Evolutionary conservation across 225 moss, liverwort and hornwort genomes (phyloP), one percentile per base, ranked within the genome.

Genomic region (Asterella californica): DNA sequence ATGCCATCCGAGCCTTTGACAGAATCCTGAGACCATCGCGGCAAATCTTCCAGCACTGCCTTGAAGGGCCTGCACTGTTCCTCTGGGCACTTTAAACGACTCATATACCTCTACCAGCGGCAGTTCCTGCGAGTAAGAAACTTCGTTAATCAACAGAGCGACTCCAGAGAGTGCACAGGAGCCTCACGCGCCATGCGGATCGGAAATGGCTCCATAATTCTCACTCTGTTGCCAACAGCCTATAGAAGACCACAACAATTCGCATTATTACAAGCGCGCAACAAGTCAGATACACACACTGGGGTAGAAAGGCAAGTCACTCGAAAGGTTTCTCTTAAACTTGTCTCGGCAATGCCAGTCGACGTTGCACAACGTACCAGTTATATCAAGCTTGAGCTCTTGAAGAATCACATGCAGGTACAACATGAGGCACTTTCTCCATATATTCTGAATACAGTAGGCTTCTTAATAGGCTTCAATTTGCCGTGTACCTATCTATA

Each of bases 161-260:
- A 76, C 86, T 78, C 87, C 89, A n/a, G n/a, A 52, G 91, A 90
- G 80, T 84, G 90, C 77, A 89, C 65, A 46, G 94, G 90, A 66
- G 88, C 93, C 55, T 94, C 96, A 88, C 94, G 96, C 76, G 94
- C 94, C 96, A 97, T 97, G 38, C 96, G 93, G 88, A 97, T 85
- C 64, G 94, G 81, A 83, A 97, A 97, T 54, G 96, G 91, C 70
- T 97, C 96, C 73, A 87, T 61, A 33, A 97, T 92, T 81, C 96
- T 94, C 72, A 97, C 90, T 88, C 96, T 90, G 52, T 89, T 92
- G 55, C 91, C 96, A 46, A 97, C 96, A 64, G 92, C 83, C 96
- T 96, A 84, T 47, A 72, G 83, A 71, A 86, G 81, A 76, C 45
- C 75, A 76, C 62, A 32, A 60, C 62, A 38, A 60, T 37, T 24